Evolutionary conservation across 116 monocot species (phyloP).

Genomic region (Papilionanthe hybrid): DNA sequence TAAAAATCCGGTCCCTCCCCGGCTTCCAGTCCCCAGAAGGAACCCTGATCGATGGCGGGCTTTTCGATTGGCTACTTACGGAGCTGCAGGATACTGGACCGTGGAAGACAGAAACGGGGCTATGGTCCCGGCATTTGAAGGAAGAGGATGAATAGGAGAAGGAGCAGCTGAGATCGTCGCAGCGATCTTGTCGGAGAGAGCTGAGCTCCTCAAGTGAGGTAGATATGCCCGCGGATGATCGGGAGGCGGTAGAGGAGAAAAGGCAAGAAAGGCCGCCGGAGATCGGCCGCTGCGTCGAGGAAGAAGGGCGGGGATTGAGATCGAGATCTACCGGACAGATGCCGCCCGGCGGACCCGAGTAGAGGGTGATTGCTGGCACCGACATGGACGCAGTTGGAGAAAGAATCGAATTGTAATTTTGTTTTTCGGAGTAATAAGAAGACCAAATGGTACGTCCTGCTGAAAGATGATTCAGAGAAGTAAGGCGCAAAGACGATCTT

Average conservation of each 20-base stretch:
- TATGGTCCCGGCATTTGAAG: slow-evolving; percentile 56
- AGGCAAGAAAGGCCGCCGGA: slow-evolving; percentile 78
- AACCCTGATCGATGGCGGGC: slow-evolving; percentile 30
- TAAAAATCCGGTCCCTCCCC: slow-evolving; percentile 41
- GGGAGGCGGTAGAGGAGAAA: slow-evolving; percentile 51
- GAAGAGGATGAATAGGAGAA: slow-evolving; percentile 37
- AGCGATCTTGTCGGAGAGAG: slow-evolving; percentile 17
- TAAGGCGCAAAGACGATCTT: background rate
- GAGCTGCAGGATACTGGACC: slow-evolving; percentile 39
- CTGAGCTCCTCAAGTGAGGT: slow-evolving; percentile 25
- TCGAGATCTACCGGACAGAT: slow-evolving; percentile 37
- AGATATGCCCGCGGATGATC: slow-evolving; percentile 13
- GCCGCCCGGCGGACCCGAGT: slow-evolving; percentile 35
- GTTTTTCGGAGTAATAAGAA: too few relatives aligned
- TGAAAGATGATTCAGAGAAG: background rate
- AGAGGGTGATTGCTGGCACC: slow-evolving; percentile 67
- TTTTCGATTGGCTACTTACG: slow-evolving; percentile 7
- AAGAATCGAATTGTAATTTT: too few relatives aligned
- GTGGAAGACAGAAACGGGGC: slow-evolving; percentile 81
- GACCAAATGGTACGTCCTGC: background rate
- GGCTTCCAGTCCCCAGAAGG: slow-evolving; percentile 29
- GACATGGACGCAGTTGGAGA: slow-evolving; percentile 31
- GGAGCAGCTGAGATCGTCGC: slow-evolving; percentile 49
- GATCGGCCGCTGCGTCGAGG: slow-evolving; percentile 20
- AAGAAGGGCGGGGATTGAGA: slow-evolving; percentile 23